These are phyloP conservation scores for Apophysomyces elegans DNA, from an alignment of 371 early-diverging fungal genomes.

Conservation along the genomic window DNA sequence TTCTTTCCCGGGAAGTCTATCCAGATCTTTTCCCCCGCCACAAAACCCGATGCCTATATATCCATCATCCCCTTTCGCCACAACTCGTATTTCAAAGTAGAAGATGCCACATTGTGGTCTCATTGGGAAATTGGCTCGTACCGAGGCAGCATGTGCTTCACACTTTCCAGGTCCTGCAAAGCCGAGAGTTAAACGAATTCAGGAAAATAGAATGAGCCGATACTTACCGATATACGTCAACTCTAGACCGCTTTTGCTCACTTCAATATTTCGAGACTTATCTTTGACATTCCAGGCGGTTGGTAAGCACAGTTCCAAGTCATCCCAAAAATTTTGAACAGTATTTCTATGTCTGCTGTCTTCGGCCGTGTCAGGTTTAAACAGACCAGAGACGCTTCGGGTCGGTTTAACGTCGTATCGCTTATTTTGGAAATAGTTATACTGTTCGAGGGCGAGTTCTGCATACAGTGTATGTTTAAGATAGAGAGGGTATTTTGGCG, in stretches of 20 bases:
- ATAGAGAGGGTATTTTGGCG: conserved; percentile 36
- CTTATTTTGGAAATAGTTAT: conserved; percentile 14
- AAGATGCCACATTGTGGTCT: conserved; percentile 85
- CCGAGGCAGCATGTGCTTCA: conserved; percentile 83
- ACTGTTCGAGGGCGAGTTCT: conserved; percentile 31
- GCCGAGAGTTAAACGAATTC: conserved; percentile 11
- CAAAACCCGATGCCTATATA: conserved; percentile 91
- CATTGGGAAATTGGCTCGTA: conserved; percentile 82
- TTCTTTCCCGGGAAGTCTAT: conserved; percentile 78
- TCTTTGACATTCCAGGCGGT: conserved; percentile 62
- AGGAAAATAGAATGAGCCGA: neutral
- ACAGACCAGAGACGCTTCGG: conserved; percentile 6
- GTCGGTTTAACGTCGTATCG: conserved; percentile 6
- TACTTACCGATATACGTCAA: conserved; percentile 59
- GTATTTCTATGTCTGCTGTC: neutral
- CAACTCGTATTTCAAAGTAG: conserved; percentile 86
- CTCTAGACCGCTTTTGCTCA: conserved; percentile 49
- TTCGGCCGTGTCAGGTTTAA: conserved; percentile 12
- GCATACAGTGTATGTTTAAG: conserved; percentile 39
- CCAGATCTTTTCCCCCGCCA: conserved; percentile 51
- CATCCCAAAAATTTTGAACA: neutral
- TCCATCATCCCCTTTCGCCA: conserved; percentile 88
- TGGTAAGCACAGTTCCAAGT: conserved; percentile 46
- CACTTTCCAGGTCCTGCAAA: conserved; percentile 70
- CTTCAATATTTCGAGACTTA: conserved; percentile 57